Percentiles rank a stretch among this genome's conserved stretches.
phyloP scores from a whole-genome alignment of 2,329 filamentous ascomycete species.

The Sclerotinia subarctica region DNA sequence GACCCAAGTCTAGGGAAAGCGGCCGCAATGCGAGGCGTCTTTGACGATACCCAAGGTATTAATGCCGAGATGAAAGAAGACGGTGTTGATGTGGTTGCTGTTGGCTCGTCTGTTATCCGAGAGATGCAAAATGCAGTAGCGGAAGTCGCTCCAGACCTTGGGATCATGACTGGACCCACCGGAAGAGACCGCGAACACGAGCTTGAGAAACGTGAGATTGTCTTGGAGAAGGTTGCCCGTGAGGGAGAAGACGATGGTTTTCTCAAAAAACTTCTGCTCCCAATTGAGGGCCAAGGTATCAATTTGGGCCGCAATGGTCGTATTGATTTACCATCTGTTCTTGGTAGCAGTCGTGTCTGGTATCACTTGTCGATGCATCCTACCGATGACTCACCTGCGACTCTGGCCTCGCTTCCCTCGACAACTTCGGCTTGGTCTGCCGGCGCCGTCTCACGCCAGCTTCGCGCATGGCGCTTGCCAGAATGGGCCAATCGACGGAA shows the following conservation, averaged over 20 bases:
- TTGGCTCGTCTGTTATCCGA: slow-evolving; percentile 76
- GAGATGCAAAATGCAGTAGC: slow-evolving; percentile 83
- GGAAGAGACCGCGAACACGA: slow-evolving; percentile 73
- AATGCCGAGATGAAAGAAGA: slow-evolving; percentile 98
- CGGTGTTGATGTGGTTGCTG: slow-evolving; percentile 70
- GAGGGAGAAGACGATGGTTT: slow-evolving; percentile 81
- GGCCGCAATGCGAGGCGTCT: slow-evolving; percentile 82
- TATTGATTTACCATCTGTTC: slow-evolving; percentile 69
- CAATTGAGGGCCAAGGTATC: slow-evolving; percentile 73
- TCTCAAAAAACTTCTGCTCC: slow-evolving; percentile 76
- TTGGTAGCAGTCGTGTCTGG: slow-evolving; percentile 88
- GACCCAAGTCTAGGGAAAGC: slow-evolving; percentile 79
- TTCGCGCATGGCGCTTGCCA: slow-evolving; percentile 87
- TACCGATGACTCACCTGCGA: slow-evolving; percentile 78
- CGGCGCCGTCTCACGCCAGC: slow-evolving; percentile 84
- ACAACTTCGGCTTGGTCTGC: slow-evolving; percentile 89
- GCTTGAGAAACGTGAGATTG: slow-evolving; percentile 74
- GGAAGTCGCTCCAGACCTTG: slow-evolving; percentile 74
- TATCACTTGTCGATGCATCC: slow-evolving; percentile 91
- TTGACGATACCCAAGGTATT: slow-evolving; percentile 89
- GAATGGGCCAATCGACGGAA: slow-evolving; percentile 96
- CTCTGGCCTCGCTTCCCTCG: slow-evolving; percentile 67
- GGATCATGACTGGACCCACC: slow-evolving; percentile 64
- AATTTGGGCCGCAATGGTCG: slow-evolving; percentile 73
- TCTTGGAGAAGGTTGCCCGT: slow-evolving; percentile 83